phyloP scores from a whole-genome alignment of 192 early-diverging fungal species.

The Tieghemiomyces parasiticus region DNA sequence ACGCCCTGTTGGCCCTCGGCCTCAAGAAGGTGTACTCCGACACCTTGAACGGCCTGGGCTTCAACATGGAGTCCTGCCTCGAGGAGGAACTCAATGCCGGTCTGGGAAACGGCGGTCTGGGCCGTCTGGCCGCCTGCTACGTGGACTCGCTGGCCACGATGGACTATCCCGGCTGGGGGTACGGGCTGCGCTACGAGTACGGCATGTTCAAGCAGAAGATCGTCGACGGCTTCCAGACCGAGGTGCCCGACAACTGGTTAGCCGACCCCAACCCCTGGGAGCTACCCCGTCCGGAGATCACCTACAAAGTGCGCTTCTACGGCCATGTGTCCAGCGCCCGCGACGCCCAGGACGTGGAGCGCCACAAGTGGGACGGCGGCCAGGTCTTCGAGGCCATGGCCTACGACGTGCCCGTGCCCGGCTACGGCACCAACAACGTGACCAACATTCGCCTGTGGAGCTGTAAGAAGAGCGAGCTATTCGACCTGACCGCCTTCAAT shows the following conservation, averaged over 20 bases:
- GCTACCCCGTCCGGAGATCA: conserved; percentile 80
- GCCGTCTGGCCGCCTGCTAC: conserved; percentile 94
- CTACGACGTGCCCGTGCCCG: conserved; percentile 95
- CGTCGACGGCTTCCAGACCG: conserved; percentile 88
- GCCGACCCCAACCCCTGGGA: conserved; percentile 97
- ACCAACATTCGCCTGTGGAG: conserved; percentile 97
- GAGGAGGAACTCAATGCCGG: conserved; percentile 92
- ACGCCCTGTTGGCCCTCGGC: conserved; percentile 76
- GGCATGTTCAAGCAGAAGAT: conserved; percentile 98
- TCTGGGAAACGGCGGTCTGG: conserved; percentile 94
- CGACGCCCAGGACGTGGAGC: conserved; percentile 47
- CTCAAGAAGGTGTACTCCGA: conserved; percentile 65
- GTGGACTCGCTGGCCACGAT: conserved; percentile 91
- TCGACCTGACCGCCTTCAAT: conserved; percentile 79
- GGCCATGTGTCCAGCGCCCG: conserved; percentile 62
- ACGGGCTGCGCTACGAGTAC: conserved; percentile 94
- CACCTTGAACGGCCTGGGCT: conserved; percentile 62
- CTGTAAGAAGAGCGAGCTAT: conserved; percentile 76
- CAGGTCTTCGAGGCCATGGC: conserved; percentile 83
- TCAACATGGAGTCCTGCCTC: conserved; percentile 82
- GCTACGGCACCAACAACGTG: conserved; percentile 83
- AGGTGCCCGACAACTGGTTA: conserved; percentile 94
- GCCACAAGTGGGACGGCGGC: conserved; percentile 72
- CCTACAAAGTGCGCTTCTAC: conserved; percentile 79
- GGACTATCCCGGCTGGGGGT: conserved; percentile 93